These are phyloP conservation scores for Neopestalotiopsis sp. DNA, from an alignment of 2,329 filamentous ascomycete genomes.

Conservation along the genomic window DNA sequence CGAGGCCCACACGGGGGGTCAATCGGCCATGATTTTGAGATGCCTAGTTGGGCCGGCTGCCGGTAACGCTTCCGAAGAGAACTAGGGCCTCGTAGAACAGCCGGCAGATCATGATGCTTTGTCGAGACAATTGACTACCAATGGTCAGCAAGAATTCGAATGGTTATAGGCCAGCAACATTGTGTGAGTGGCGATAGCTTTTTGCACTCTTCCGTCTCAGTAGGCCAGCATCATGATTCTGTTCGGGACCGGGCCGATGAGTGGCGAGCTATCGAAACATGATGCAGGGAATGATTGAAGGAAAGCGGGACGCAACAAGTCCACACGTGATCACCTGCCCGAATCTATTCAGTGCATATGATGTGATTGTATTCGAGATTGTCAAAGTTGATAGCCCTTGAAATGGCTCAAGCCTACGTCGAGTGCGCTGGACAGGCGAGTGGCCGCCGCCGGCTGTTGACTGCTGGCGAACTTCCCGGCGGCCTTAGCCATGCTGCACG, in stretches of 20 bases:
- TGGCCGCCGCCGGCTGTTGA: background rate
- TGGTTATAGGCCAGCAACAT: background rate
- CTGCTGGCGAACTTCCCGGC: background rate
- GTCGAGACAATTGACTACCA: background rate
- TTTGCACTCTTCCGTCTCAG: background rate
- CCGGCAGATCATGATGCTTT: background rate
- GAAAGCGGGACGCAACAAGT: too few species aligned
- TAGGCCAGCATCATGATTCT: background rate
- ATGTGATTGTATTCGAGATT: too few species aligned
- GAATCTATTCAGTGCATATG: too few species aligned
- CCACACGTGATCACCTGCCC: too few species aligned
- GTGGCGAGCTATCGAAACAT: too few species aligned
- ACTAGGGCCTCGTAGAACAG: background rate
- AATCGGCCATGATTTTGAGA: background rate
- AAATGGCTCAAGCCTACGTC: too few species aligned
- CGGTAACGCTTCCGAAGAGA: background rate
- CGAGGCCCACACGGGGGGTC: constrained; percentile 11
- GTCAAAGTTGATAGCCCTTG: too few species aligned
- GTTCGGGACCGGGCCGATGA: too few species aligned
- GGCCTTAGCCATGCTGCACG: background rate
- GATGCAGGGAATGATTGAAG: too few species aligned
- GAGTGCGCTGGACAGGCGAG: too few species aligned
- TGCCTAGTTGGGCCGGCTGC: background rate
- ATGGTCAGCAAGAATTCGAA: background rate
- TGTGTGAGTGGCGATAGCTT: background rate